A percentile compares a stretch with the other conserved stretches of the same genome.
phyloP scores from a whole-genome alignment of 495 filamentous ascomycete genomes.

The Podospora pseudocomata region DNA sequence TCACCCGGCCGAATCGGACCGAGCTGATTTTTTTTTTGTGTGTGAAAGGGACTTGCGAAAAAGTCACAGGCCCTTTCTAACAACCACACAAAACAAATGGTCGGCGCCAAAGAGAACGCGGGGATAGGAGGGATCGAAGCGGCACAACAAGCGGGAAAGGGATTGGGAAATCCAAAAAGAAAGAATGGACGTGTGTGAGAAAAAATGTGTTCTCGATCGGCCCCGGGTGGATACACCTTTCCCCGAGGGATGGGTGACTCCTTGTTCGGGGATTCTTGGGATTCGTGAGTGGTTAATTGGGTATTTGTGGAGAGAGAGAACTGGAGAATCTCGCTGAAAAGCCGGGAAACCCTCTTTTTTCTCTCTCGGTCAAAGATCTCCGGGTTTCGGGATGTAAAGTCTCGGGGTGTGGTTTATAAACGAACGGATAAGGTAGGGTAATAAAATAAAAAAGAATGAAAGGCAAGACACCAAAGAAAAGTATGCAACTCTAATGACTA shows the following conservation, averaged over 20 bases:
- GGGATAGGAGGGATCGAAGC: neutral
- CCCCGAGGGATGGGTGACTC: neutral
- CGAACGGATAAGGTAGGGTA: neutral
- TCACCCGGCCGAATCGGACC: neutral
- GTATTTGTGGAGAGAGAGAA: neutral
- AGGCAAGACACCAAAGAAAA: no score
- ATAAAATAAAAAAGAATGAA: neutral
- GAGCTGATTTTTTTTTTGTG: neutral
- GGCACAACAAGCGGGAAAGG: neutral
- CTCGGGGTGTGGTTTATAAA: neutral
- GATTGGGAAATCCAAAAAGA: neutral
- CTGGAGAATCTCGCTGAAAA: neutral
- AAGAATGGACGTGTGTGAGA: neutral
- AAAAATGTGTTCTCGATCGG: neutral
- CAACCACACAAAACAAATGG: neutral
- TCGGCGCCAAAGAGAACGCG: neutral
- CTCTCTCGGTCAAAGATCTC: neutral
- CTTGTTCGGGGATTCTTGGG: conserved; percentile 2
- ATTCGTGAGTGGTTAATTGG: neutral
- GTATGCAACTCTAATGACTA: no score
- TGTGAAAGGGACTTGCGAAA: no score
- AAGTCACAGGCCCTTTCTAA: no score
- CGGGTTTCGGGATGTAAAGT: neutral
- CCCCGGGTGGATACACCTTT: neutral
- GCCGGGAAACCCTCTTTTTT: neutral